These are phyloP conservation scores for Elsinoe necatrix DNA, from an alignment of 2,329 filamentous ascomycete species.

Conservation along the genomic window DNA sequence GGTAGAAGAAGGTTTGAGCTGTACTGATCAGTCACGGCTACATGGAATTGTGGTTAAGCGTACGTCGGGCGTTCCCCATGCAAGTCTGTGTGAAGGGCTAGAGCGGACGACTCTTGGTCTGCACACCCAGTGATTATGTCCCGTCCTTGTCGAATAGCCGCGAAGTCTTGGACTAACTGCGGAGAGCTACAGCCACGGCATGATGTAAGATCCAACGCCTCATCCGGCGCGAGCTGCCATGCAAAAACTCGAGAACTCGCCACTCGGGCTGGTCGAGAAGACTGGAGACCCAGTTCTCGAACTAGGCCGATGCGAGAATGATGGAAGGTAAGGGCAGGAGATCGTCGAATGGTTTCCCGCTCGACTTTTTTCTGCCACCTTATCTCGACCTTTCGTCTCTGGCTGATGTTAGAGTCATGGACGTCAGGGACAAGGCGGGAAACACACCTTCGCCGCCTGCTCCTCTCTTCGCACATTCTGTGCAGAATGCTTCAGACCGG, in stretches of 20 bases:
- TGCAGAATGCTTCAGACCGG: constrained; percentile 33
- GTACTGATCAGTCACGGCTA: not conserved
- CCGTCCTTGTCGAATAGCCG: not conserved
- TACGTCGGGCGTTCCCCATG: not conserved
- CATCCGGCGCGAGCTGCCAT: constrained; percentile 1
- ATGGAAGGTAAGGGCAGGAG: constrained; percentile 10
- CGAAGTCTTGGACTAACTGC: constrained; percentile 17
- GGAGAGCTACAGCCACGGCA: constrained; percentile 16
- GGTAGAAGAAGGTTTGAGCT: not conserved
- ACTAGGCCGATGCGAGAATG: constrained; percentile 7
- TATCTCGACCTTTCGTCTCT: constrained; percentile 16
- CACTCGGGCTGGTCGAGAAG: constrained; percentile 9
- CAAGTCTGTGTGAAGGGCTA: not conserved
- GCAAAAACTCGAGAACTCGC: constrained; percentile 11
- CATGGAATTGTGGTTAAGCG: not conserved
- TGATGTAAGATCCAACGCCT: not conserved
- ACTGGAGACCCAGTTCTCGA: constrained; percentile 16
- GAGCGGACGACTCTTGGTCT: not conserved
- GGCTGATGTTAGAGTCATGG: not conserved
- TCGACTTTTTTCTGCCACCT: constrained; percentile 10
- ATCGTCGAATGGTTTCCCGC: constrained; percentile 14
- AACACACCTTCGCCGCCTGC: constrained; percentile 27
- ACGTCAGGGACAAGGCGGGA: not conserved
- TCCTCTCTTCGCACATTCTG: constrained; percentile 33
- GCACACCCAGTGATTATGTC: constrained; percentile 8